Percentiles rank a stretch among this genome's conserved stretches.
These are phyloP conservation scores for Yamadazyma takamatsuzukensis DNA, from an alignment of 805 yeast genomes.

Conservation along the genomic window DNA sequence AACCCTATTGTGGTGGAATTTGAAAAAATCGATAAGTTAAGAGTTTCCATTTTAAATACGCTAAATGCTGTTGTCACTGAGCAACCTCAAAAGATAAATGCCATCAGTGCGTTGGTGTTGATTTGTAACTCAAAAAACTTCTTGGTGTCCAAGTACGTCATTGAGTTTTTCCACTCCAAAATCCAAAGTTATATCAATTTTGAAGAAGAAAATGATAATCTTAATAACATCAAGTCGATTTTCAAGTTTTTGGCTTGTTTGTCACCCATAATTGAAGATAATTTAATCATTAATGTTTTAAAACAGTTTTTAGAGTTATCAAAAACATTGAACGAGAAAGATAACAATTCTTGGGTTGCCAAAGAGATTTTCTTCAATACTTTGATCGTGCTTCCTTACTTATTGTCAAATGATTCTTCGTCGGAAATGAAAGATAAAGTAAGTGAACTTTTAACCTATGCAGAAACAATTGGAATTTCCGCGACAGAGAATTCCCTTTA, in stretches of 20 bases:
- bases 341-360: conserved; percentile 45
- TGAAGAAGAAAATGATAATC: conserved; percentile 47
- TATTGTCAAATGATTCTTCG: conserved; percentile 42
- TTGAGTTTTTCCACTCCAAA: conserved; percentile 65
- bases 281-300: conserved; percentile 39
- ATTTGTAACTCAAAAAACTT: conserved; percentile 62
- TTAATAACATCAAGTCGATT: conserved; percentile 68
- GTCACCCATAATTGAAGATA: conserved; percentile 56
- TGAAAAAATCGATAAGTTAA: conserved; percentile 57
- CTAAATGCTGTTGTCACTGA: conserved; percentile 70
- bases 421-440: conserved; percentile 28
- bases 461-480: conserved; percentile 36
- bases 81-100: conserved; percentile 86
- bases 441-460: conserved; percentile 45
- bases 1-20: conserved; percentile 64
- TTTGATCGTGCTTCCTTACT: conserved; percentile 62
- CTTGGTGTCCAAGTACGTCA: conserved; percentile 62
- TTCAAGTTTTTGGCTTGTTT: conserved; percentile 68
- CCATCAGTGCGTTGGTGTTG: conserved; percentile 65
- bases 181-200: conserved; percentile 52
- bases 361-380: conserved; percentile 66
- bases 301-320: conserved; percentile 53
- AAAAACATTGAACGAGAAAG: conserved; percentile 35
- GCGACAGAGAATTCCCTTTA: conserved; percentile 13
- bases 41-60: conserved; percentile 58